These are phyloP conservation scores for Uronychia binucleata DNA, from an alignment of 73 alveolate genomes.

Conservation along the genomic window DNA sequence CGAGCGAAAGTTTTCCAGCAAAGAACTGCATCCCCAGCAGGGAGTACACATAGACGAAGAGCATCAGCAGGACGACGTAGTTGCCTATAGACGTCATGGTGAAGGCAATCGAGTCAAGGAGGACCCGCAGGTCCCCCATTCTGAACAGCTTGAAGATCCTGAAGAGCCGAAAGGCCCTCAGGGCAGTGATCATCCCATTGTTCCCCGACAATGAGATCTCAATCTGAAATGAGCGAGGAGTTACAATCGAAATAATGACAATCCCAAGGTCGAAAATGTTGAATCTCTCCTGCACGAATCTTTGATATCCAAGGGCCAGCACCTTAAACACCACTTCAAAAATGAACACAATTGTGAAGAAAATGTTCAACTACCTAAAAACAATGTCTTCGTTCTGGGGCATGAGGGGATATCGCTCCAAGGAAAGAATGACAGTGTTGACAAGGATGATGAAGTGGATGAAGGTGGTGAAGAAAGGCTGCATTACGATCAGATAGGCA, in stretches of 20 bases:
- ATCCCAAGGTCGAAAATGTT: constrained; percentile 68
- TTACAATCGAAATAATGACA: constrained; percentile 52
- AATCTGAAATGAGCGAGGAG: too few relatives aligned
- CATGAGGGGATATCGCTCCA: constrained; percentile 48
- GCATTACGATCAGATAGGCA: neutral
- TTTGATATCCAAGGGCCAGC: constrained; percentile 67
- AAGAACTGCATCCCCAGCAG: constrained; percentile 69
- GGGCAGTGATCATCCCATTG: constrained; percentile 43
- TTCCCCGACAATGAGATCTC: constrained; percentile 9
- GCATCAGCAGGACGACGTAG: constrained; percentile 23
- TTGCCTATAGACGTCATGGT: constrained; percentile 22
- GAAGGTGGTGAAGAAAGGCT: constrained; percentile 16
- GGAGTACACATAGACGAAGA: constrained; percentile 40
- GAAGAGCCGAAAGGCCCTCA: constrained; percentile 70
- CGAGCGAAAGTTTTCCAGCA: constrained; percentile 36
- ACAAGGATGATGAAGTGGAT: constrained; percentile 38
- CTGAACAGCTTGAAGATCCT: constrained; percentile 67
- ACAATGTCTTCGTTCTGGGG: neutral
- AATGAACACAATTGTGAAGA: constrained; percentile 50
- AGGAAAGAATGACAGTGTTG: constrained; percentile 56
- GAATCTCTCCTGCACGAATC: constrained; percentile 64
- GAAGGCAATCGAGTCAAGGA: constrained; percentile 3
- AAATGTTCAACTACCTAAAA: constrained; percentile 20
- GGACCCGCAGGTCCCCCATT: constrained; percentile 30
- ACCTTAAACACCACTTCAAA: constrained; percentile 70